Evolutionary conservation across 2,329 filamentous ascomycete species (phyloP).

Genomic region (Colletotrichum ledebouriae): DNA sequence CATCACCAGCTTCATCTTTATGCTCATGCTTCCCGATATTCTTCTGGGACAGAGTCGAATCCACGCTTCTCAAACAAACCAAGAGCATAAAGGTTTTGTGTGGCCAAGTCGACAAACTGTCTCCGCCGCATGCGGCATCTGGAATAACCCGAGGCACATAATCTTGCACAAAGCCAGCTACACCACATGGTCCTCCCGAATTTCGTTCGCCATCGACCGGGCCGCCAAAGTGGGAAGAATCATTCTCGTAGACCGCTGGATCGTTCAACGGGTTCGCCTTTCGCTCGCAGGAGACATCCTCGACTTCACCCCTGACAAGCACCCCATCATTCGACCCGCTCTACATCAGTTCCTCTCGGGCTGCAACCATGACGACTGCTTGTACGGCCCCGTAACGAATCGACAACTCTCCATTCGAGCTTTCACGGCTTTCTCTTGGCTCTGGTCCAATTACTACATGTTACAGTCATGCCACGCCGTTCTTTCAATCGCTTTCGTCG

Average conservation of each 20-base stretch:
- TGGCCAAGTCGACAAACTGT: background rate
- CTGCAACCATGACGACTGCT: background rate
- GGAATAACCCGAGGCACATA: conserved; percentile 1
- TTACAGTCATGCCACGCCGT: background rate
- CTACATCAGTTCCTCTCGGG: background rate
- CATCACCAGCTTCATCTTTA: conserved; percentile 1
- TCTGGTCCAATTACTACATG: background rate
- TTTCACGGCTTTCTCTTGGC: background rate
- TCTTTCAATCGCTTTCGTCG: background rate
- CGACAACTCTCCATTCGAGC: background rate
- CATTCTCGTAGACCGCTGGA: background rate
- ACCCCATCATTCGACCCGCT: background rate
- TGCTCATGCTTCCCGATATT: background rate
- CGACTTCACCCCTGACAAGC: background rate
- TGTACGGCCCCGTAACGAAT: background rate
- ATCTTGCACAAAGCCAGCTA: background rate
- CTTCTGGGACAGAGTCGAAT: background rate
- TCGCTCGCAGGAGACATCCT: background rate
- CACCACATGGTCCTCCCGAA: background rate
- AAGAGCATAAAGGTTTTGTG: background rate
- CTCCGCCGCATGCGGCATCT: background rate
- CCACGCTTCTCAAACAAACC: background rate
- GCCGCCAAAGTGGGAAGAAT: background rate
- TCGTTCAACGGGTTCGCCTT: background rate
- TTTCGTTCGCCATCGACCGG: background rate